A percentile compares a stretch with the other conserved stretches of the same genome.
These are phyloP conservation scores for Pythium plurisporium DNA, from an alignment of 352 stramenopile genomes.

Conservation along the genomic window DNA sequence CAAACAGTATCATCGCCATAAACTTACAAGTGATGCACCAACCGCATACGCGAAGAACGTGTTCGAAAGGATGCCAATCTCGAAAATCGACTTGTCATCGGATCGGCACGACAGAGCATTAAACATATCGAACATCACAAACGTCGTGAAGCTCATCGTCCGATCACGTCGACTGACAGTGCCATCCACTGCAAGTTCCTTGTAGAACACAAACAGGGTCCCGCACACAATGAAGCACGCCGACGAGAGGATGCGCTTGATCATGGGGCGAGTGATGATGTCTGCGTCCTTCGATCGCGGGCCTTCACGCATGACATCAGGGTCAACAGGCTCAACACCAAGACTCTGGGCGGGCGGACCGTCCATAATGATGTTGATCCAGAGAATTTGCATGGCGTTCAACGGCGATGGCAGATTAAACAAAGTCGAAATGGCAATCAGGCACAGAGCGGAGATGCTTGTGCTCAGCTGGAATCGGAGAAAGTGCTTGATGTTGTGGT, in stretches of 20 bases:
- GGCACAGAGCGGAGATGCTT: slow-evolving; percentile 91
- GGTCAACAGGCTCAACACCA: slow-evolving; percentile 83
- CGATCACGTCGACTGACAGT: slow-evolving; percentile 92
- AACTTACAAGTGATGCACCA: slow-evolving; percentile 77
- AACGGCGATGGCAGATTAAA: slow-evolving; percentile 76
- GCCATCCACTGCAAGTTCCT: slow-evolving; percentile 82
- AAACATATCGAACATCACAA: slow-evolving; percentile 98
- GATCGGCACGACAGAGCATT: slow-evolving; percentile 96
- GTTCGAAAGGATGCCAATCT: slow-evolving; percentile 92
- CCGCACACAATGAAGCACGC: slow-evolving; percentile 73
- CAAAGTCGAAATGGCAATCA: slow-evolving; percentile 64
- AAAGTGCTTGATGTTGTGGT: slow-evolving; percentile 97
- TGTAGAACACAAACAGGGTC: slow-evolving; percentile 83
- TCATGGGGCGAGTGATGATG: slow-evolving; percentile 76
- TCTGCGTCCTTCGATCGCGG: slow-evolving; percentile 69
- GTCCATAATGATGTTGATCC: slow-evolving; percentile 99
- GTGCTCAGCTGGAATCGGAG: slow-evolving; percentile 96
- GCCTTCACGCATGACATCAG: slow-evolving; percentile 82
- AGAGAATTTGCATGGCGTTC: slow-evolving; percentile 96
- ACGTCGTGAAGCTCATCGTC: slow-evolving; percentile 99
- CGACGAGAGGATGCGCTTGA: slow-evolving; percentile 60
- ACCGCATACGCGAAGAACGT: slow-evolving; percentile 92
- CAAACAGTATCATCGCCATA: not conserved
- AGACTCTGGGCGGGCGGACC: slow-evolving; percentile 78
- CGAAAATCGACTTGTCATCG: slow-evolving; percentile 91